Base-by-base conservation (phyloP, 2,329 filamentous ascomycete species). In the Paraconiothyrium brasiliense region DNA sequence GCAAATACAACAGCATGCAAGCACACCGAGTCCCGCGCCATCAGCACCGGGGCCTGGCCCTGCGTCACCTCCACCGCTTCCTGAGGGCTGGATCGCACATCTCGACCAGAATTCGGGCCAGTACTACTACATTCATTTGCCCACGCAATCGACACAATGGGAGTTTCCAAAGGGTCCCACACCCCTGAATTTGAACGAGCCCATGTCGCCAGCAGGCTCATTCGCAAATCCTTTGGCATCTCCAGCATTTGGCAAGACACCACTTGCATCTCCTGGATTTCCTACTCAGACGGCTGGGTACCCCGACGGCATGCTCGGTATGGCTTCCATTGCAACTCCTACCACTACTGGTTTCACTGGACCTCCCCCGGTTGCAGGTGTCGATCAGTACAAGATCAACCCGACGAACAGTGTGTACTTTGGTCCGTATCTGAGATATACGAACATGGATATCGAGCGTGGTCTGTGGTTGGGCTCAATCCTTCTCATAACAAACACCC, bases 391-490 rank as follows among this genome's bases (percentile, higher is more conserved):
- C 83, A 95, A 95, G 76, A 89, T 97, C 44, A 89, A 90, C 59
- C 94, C 95, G 0, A 97, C 93, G 0, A 99, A 99, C 69, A 93
- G 93, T 4, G 95, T 99, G 1, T 99, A 99, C 80, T 99, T 99
- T 79, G 95, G 95, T 0, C 95, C 95, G 0, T 98, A 98, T 75
- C 83, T 99, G 51, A 87, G 95, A 71, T 99, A 99, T 75, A 92
- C 92, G 34, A 99, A 99, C 72, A 98, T 99, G 93, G 93, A 99
- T 68, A 80, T 98, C 50, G 94, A 98, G 75, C 90, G 90, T 66
- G 94, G 95, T 0, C 75, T 93, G 11, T 99, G 95, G 95, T 83
- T 94, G 20, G 95, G 95, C 20, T 97, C 94, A 49, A 97, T 99
- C 70, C 84, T 99, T 77, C 87, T 99, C 41, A 90, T 98, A 30